These are phyloP conservation scores for Sphaerulina musiva DNA, from an alignment of 2,329 filamentous ascomycete genomes.

Conservation along the genomic window DNA sequence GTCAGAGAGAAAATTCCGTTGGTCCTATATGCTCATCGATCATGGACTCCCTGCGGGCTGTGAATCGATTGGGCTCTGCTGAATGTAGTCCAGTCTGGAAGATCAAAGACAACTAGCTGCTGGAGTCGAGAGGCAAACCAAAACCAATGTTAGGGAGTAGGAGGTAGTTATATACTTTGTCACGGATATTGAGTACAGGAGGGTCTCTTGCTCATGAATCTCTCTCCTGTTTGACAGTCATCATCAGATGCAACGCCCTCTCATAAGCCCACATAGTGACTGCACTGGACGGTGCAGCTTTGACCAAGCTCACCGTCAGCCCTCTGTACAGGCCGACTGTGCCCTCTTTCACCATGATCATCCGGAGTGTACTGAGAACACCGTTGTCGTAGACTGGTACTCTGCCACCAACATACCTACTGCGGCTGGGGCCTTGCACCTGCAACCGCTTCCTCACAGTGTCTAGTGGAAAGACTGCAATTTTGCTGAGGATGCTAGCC, in stretches of 20 bases:
- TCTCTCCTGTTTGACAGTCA: not conserved
- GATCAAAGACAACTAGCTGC: too few relatives aligned
- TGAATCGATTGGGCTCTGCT: too few relatives aligned
- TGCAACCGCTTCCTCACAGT: constrained; percentile 88
- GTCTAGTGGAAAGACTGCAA: constrained; percentile 85
- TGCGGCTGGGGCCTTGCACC: constrained; percentile 83
- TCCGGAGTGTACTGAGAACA: constrained; percentile 58
- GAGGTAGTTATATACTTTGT: not conserved
- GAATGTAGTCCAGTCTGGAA: too few relatives aligned
- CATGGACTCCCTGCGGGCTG: too few relatives aligned
- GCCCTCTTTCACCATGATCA: constrained; percentile 68
- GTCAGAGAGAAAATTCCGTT: too few relatives aligned
- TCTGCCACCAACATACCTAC: constrained; percentile 65
- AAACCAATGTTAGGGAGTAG: too few relatives aligned
- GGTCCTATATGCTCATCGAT: too few relatives aligned
- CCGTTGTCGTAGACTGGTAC: constrained; percentile 74
- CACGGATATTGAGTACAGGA: not conserved
- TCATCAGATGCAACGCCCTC: constrained; percentile 51
- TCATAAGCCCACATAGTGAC: constrained; percentile 96
- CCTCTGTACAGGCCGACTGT: constrained; percentile 78
- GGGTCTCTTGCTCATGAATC: not conserved
- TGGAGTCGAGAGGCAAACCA: too few relatives aligned
- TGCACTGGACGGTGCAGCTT: constrained; percentile 87
- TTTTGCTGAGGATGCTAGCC: constrained; percentile 78
- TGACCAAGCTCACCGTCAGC: constrained; percentile 79